Evolutionary conservation across 768 basidiomycete species (phyloP).

Genomic region (Rhodocollybia butyracea): DNA sequence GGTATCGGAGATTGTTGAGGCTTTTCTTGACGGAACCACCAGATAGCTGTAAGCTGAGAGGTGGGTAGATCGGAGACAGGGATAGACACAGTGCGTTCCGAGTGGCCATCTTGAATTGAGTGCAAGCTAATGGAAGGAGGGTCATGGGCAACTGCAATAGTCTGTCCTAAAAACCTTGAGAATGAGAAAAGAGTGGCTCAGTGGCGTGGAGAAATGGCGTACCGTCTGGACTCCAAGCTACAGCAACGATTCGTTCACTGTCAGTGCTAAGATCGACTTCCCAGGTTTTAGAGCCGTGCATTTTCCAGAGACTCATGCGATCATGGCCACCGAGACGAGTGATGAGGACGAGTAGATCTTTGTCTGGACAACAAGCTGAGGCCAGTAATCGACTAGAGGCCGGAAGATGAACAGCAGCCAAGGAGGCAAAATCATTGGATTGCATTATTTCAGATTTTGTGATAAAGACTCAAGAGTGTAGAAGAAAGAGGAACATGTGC

Average conservation of each 20-base stretch:
- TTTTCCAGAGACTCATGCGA: slow-evolving; percentile 75
- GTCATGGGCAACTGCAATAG: slow-evolving; percentile 67
- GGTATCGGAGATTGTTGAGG: slow-evolving; percentile 47
- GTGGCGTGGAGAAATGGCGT: slow-evolving; percentile 12
- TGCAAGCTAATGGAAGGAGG: slow-evolving; percentile 68
- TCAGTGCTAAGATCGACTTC: slow-evolving; percentile 62
- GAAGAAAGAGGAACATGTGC: not conserved
- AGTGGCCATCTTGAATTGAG: slow-evolving; percentile 74
- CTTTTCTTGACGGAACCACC: slow-evolving; percentile 68
- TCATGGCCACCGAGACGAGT: slow-evolving; percentile 67
- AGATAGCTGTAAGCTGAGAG: slow-evolving; percentile 46
- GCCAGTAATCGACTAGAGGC: slow-evolving; percentile 53
- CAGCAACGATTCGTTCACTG: slow-evolving; percentile 48
- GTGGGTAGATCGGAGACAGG: slow-evolving; percentile 16
- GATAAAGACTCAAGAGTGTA: not conserved
- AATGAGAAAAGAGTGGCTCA: slow-evolving; percentile 3
- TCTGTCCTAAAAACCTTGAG: slow-evolving; percentile 46
- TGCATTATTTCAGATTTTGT: slow-evolving; percentile 26
- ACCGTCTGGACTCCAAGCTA: slow-evolving; percentile 88
- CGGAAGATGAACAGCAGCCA: slow-evolving; percentile 56
- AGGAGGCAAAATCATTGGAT: slow-evolving; percentile 48
- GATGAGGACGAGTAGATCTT: slow-evolving; percentile 70
- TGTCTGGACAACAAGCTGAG: slow-evolving; percentile 81
- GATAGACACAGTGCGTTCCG: slow-evolving; percentile 46
- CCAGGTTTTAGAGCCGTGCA: slow-evolving; percentile 79